Conservation (phyloP, 2,329 filamentous ascomycete species). For the Purpureocillium lavendulum region DNA sequence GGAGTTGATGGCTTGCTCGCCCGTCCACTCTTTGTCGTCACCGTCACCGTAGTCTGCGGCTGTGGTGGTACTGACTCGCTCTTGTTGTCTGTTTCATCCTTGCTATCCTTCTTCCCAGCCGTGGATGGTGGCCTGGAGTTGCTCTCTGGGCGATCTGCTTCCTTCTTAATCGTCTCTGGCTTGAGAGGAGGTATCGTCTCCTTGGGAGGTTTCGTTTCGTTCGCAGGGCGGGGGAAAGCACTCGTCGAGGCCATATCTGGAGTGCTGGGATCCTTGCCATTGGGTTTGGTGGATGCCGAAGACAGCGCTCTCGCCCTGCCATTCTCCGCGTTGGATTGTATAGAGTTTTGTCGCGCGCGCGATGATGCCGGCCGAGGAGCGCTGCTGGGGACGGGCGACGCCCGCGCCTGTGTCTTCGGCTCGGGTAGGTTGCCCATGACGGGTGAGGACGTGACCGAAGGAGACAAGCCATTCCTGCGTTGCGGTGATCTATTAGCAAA, state of each 20-base stretch:
- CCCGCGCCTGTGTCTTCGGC: constrained; percentile 37
- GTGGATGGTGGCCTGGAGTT: constrained; percentile 16
- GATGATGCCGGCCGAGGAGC: constrained; percentile 57
- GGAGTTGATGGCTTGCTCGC: constrained; percentile 61
- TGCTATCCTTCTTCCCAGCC: constrained; percentile 34
- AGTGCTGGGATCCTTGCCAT: constrained; percentile 33
- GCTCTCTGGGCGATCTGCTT: constrained; percentile 19
- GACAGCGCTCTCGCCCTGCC: constrained; percentile 47
- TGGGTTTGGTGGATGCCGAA: constrained; percentile 53
- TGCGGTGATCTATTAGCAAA: constrained; percentile 12
- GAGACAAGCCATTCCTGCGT: constrained; percentile 46
- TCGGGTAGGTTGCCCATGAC: constrained; percentile 63
- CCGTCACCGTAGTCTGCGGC: constrained; percentile 29
- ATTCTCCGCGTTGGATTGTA: constrained; percentile 50
- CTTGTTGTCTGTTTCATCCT: constrained; percentile 27
- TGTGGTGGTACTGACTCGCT: constrained; percentile 37
- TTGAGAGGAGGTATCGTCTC: constrained; percentile 31
- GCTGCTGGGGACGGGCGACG: constrained; percentile 51
- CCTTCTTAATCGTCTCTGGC: constrained; percentile 23
- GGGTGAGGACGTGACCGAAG: constrained; percentile 68
- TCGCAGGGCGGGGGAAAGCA: constrained; percentile 18
- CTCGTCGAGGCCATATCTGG: constrained; percentile 27
- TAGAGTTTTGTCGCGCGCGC: constrained; percentile 68
- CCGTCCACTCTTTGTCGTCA: constrained; percentile 57
- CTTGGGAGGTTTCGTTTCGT: constrained; percentile 41